Conservation (phyloP, 2,329 filamentous ascomycete species). For the Trichocomaceae sp. region DNA sequence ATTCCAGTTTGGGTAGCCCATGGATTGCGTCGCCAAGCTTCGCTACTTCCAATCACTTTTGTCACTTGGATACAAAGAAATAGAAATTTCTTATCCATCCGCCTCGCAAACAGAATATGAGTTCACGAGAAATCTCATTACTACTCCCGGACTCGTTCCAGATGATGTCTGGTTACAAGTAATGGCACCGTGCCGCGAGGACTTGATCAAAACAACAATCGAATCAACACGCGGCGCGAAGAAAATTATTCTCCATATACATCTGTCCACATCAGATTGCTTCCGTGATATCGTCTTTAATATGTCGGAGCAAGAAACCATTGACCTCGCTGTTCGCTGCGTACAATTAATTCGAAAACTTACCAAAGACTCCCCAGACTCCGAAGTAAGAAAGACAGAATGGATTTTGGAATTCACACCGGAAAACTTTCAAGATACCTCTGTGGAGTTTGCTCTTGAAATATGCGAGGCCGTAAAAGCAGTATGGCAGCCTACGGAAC, state of each 20-base stretch:
- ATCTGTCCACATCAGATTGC: constrained; percentile 90
- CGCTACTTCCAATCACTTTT: constrained; percentile 90
- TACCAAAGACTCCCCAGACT: constrained; percentile 67
- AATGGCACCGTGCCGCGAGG: constrained; percentile 81
- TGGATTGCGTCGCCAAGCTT: constrained; percentile 91
- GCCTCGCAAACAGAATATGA: constrained; percentile 94
- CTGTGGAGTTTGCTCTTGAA: constrained; percentile 71
- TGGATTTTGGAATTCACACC: constrained; percentile 46
- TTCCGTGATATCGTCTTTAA: constrained; percentile 88
- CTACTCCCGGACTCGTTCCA: constrained; percentile 74
- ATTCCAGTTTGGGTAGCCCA: constrained; percentile 29
- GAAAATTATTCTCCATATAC: constrained; percentile 91
- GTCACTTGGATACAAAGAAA: constrained; percentile 92
- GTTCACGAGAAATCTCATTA: constrained; percentile 79
- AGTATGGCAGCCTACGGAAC: constrained; percentile 76
- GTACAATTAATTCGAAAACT: constrained; percentile 79
- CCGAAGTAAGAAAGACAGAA: constrained; percentile 48
- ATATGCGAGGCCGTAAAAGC: constrained; percentile 90
- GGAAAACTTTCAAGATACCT: constrained; percentile 76
- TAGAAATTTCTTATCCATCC: constrained; percentile 91
- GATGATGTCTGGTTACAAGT: constrained; percentile 91
- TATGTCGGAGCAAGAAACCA: constrained; percentile 71
- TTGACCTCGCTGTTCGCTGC: constrained; percentile 77
- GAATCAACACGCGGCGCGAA: constrained; percentile 83
- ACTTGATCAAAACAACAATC: constrained; percentile 82